phyloP scores from a whole-genome alignment of 768 basidiomycete species.

The Cyclocybe cylindracea region DNA sequence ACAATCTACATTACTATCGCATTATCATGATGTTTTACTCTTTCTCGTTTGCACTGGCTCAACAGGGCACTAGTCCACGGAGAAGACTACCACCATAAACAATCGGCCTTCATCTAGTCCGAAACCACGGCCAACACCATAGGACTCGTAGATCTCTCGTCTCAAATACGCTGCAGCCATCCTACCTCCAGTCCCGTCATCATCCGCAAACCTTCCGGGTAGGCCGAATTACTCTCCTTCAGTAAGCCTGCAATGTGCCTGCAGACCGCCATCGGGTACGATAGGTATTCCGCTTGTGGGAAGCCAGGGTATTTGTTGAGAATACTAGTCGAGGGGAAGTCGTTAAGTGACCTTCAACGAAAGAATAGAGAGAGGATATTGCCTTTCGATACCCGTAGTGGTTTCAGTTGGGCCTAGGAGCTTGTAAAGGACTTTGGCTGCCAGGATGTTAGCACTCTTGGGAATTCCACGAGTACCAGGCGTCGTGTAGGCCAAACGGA shows the following conservation, averaged over 20 bases:
- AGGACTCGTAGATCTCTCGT: too few species aligned
- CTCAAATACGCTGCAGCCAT: constrained; percentile 58
- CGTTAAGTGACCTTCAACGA: constrained; percentile 1
- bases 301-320: constrained; percentile 77
- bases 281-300: constrained; percentile 85
- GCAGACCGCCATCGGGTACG: constrained; percentile 81
- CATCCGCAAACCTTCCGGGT: constrained; percentile 71
- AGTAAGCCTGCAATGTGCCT: constrained; percentile 67
- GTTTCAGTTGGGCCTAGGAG: constrained; percentile 63
- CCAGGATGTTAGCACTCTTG: constrained; percentile 60
- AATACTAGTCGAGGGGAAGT: constrained; percentile 36
- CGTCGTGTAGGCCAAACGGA: constrained; percentile 75
- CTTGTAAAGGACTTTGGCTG: constrained; percentile 87
- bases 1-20: too few species aligned
- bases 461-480: constrained; percentile 56
- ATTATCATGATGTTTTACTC: too few species aligned
- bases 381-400: constrained; percentile 56
- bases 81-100: too few species aligned
- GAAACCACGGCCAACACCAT: too few species aligned
- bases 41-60: too few species aligned
- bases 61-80: too few species aligned
- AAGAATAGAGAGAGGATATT: constrained; percentile 14
- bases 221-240: constrained; percentile 74
- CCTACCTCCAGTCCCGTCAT: constrained; percentile 86
- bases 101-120: too few species aligned